Evolutionary conservation across 164 flowering plant genomes (phyloP).

Genomic region (Akebia trifoliata): DNA sequence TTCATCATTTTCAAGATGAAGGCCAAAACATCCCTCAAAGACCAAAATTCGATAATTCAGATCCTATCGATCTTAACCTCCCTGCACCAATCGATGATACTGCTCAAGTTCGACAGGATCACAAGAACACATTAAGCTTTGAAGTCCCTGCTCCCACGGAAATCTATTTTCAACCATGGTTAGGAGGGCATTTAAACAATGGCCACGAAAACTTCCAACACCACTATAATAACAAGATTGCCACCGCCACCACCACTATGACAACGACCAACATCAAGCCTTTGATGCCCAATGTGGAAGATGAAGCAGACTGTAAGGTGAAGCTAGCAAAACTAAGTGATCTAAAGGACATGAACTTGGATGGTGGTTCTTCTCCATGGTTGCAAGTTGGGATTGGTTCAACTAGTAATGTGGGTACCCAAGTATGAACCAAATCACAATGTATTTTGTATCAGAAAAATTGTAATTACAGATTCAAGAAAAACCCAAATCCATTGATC

Average conservation of each 20-base stretch:
- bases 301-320: constrained; percentile 67
- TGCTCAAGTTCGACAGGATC: constrained; percentile 17
- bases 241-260: constrained; percentile 3
- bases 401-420: constrained; percentile 35
- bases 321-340: constrained; percentile 81
- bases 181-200: constrained; percentile 17
- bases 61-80: constrained; percentile 66
- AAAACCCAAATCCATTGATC: constrained; percentile 6
- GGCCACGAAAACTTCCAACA: constrained; percentile 5
- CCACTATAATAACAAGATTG: no score
- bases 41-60: constrained; percentile 23
- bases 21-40: constrained; percentile 16
- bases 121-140: constrained; percentile 25
- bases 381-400: constrained; percentile 91
- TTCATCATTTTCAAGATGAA: constrained; percentile 25
- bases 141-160: constrained; percentile 50
- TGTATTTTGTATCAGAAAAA: constrained; percentile 12
- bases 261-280: background rate
- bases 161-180: constrained; percentile 45
- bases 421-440: background rate
- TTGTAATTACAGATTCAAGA: constrained; percentile 20
- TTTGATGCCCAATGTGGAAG: constrained; percentile 30
- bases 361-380: constrained; percentile 64
- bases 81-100: constrained; percentile 43
- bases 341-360: constrained; percentile 52